Evolutionary conservation across 2,329 filamentous ascomycete genomes (phyloP).

Genomic region (Penicillium sp.): DNA sequence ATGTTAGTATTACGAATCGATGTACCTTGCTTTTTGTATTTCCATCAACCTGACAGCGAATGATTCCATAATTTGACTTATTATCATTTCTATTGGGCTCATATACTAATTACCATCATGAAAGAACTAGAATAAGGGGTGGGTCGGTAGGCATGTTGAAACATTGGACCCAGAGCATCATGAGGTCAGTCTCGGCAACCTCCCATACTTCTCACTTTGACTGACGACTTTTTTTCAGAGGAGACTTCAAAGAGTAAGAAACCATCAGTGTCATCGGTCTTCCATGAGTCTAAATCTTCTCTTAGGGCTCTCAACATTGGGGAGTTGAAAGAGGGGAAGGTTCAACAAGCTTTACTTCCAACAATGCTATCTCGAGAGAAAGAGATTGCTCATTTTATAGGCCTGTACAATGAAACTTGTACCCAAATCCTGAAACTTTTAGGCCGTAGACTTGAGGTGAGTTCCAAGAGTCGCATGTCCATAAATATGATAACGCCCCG

Average conservation of each 20-base stretch:
- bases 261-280: neutral
- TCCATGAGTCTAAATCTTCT: neutral
- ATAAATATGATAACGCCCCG: neutral
- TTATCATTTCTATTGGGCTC: neutral
- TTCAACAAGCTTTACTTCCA: conserved; percentile 5
- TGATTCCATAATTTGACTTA: neutral
- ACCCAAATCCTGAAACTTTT: conserved; percentile 2
- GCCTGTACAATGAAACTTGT: conserved; percentile 11
- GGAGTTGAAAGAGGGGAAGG: conserved; percentile 3
- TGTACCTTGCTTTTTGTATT: neutral
- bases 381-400: conserved; percentile 5
- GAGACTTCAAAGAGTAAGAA: conserved; percentile 12
- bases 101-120: neutral
- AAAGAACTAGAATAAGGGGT: conserved; percentile 6
- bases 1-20: neutral
- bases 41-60: neutral
- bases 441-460: conserved; percentile 9
- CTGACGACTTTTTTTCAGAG: neutral
- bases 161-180: conserved; percentile 12
- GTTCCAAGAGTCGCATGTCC: neutral
- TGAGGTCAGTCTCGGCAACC: neutral
- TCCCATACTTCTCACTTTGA: neutral
- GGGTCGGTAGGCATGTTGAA: conserved; percentile 13
- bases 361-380: neutral
- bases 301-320: conserved; percentile 8